These are phyloP conservation scores for Arthroderma sp. DNA, from an alignment of 2,329 filamentous ascomycete genomes.

Conservation along the genomic window DNA sequence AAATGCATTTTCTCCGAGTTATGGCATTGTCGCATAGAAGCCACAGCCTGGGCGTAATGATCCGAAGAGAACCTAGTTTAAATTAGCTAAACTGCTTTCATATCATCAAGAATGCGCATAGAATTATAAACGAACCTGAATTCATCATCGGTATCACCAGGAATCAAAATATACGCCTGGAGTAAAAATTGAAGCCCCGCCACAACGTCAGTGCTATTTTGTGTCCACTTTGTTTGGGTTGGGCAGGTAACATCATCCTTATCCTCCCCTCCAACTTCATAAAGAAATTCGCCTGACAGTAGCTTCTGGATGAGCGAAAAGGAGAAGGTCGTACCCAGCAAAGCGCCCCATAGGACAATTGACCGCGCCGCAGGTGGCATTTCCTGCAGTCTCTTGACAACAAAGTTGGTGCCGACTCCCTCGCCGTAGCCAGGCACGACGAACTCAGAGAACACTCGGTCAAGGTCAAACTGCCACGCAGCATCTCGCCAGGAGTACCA, in stretches of 20 bases:
- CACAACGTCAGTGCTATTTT: constrained; percentile 52
- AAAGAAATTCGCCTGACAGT: constrained; percentile 61
- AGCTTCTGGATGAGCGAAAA: constrained; percentile 69
- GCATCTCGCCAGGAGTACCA: constrained; percentile 81
- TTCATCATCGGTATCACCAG: constrained; percentile 71
- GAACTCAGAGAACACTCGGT: constrained; percentile 76
- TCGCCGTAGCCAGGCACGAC: constrained; percentile 66
- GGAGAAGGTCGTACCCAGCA: constrained; percentile 72
- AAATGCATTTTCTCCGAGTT: constrained; percentile 76
- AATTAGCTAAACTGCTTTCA: not conserved
- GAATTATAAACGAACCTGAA: constrained; percentile 45
- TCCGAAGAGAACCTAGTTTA: constrained; percentile 64
- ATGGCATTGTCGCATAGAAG: constrained; percentile 53
- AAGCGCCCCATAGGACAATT: constrained; percentile 73
- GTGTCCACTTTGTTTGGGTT: constrained; percentile 39
- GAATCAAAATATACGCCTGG: constrained; percentile 66
- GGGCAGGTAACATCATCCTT: constrained; percentile 26
- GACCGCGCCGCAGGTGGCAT: constrained; percentile 61
- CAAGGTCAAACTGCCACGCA: constrained; percentile 73
- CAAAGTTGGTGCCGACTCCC: constrained; percentile 69
- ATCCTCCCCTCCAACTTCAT: constrained; percentile 38
- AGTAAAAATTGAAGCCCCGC: constrained; percentile 72
- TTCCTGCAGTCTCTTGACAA: constrained; percentile 64
- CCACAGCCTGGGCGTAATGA: constrained; percentile 66
- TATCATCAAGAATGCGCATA: not conserved